phyloP scores from a whole-genome alignment of 2,329 filamentous ascomycete species.

The Pseudogymnoascus sp. region DNA sequence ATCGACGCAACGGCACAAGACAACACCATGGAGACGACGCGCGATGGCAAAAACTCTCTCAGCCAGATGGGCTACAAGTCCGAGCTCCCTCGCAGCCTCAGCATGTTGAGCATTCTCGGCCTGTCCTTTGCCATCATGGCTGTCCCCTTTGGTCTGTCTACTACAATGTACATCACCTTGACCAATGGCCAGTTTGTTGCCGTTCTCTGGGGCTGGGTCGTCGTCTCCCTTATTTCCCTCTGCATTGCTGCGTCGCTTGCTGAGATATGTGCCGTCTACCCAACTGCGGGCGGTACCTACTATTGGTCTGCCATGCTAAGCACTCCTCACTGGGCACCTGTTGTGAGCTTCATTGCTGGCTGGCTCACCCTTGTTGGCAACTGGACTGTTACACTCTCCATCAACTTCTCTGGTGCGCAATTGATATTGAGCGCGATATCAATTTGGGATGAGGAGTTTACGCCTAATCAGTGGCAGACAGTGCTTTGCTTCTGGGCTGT shows the following conservation, averaged over 20 bases:
- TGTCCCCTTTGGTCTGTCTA: conserved; percentile 58
- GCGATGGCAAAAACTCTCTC: not conserved
- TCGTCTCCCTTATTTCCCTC: conserved; percentile 55
- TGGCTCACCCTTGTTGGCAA: conserved; percentile 68
- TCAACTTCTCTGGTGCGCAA: conserved; percentile 67
- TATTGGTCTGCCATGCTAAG: conserved; percentile 64
- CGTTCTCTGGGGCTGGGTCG: conserved; percentile 62
- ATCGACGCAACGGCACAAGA: not conserved
- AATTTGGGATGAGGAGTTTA: conserved; percentile 63
- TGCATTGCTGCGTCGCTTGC: conserved; percentile 58
- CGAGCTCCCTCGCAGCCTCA: conserved; percentile 57
- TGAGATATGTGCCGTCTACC: conserved; percentile 62
- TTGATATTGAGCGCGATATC: conserved; percentile 58
- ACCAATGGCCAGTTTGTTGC: conserved; percentile 62
- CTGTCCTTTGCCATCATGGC: conserved; percentile 68
- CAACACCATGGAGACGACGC: not conserved
- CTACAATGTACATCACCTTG: conserved; percentile 60
- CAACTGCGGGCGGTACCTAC: conserved; percentile 61
- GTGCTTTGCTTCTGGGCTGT: conserved; percentile 66
- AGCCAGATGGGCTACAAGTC: conserved; percentile 53
- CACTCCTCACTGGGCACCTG: conserved; percentile 55
- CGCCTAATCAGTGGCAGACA: conserved; percentile 60
- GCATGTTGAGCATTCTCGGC: conserved; percentile 62
- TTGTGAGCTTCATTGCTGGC: conserved; percentile 61
- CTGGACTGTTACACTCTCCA: conserved; percentile 56